These are phyloP conservation scores for Paraglomus occultum DNA, from an alignment of 192 early-diverging fungal genomes.

Conservation along the genomic window DNA sequence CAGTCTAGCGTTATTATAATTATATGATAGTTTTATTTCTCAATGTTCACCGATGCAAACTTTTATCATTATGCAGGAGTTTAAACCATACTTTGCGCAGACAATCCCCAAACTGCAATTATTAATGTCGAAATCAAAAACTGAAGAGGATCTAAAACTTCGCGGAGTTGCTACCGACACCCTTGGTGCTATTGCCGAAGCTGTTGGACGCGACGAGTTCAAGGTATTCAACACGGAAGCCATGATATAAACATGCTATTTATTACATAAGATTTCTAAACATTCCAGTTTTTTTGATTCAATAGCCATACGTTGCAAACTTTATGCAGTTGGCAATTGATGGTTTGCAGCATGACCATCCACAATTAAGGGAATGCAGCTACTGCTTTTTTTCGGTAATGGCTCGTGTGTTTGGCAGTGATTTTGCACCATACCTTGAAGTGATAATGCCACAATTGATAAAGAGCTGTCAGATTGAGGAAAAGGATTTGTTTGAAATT, in stretches of 20 bases:
- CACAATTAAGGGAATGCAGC: constrained; percentile 77
- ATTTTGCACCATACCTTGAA: constrained; percentile 75
- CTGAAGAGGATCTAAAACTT: constrained; percentile 71
- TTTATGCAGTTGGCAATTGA: constrained; percentile 77
- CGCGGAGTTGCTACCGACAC: constrained; percentile 86
- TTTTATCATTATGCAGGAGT: constrained; percentile 34
- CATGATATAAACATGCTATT: background rate
- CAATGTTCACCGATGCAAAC: background rate
- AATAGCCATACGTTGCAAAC: constrained; percentile 65
- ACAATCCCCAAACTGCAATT: constrained; percentile 66
- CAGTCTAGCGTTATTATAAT: constrained; percentile 1
- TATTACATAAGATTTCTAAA: background rate
- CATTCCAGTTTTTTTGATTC: background rate
- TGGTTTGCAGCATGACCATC: constrained; percentile 70
- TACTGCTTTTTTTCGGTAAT: constrained; percentile 86
- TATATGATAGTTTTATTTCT: background rate
- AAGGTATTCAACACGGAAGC: constrained; percentile 19
- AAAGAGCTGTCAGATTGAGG: constrained; percentile 73
- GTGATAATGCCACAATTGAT: constrained; percentile 81
- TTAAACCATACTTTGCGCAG: constrained; percentile 75
- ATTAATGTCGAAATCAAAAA: constrained; percentile 67
- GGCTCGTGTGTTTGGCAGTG: constrained; percentile 76
- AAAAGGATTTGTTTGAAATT: constrained; percentile 43
- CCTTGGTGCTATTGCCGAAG: constrained; percentile 80
- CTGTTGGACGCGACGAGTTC: constrained; percentile 82